phyloP scores from a whole-genome alignment of 352 stramenopile genomes.

The Pythium volutum region DNA sequence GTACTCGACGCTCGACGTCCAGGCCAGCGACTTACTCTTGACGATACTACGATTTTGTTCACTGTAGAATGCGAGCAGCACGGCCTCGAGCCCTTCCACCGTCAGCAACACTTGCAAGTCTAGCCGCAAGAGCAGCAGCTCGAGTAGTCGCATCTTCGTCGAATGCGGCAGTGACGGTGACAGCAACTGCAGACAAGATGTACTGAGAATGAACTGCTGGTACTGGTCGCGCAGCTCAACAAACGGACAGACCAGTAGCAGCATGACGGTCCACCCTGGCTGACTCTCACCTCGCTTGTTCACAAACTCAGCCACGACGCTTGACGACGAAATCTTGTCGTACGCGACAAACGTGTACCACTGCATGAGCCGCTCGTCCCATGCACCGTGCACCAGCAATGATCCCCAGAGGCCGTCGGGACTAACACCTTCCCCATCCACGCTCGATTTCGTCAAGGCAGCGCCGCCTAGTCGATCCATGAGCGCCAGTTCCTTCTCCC shows the following conservation, averaged over 20 bases:
- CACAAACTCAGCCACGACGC: slow-evolving; percentile 38
- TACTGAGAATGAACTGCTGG: slow-evolving; percentile 27
- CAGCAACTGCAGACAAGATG: neutral
- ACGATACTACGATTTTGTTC: slow-evolving; percentile 20
- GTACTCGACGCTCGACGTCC: slow-evolving; percentile 65
- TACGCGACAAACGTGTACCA: slow-evolving; percentile 61
- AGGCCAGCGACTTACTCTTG: slow-evolving; percentile 24
- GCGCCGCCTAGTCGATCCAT: slow-evolving; percentile 32
- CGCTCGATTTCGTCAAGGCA: slow-evolving; percentile 3
- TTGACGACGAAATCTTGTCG: slow-evolving; percentile 29
- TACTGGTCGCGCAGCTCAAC: slow-evolving; percentile 41
- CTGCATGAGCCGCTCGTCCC: slow-evolving; percentile 37
- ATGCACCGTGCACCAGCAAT: slow-evolving; percentile 49
- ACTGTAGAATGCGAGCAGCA: slow-evolving; percentile 34
- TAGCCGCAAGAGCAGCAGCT: slow-evolving; percentile 63
- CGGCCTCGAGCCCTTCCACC: slow-evolving; percentile 36
- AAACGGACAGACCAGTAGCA: slow-evolving; percentile 66
- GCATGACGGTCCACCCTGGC: slow-evolving; percentile 33
- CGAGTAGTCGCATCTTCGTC: slow-evolving; percentile 28
- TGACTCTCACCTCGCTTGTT: slow-evolving; percentile 35
- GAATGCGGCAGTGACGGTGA: slow-evolving; percentile 12
- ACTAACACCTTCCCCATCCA: neutral
- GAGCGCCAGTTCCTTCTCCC: slow-evolving; percentile 39
- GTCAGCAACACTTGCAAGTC: slow-evolving; percentile 42
- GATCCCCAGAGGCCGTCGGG: slow-evolving; percentile 27